phyloP scores from a whole-genome alignment of 768 basidiomycete species.

The Macrolepiota dolichaula region DNA sequence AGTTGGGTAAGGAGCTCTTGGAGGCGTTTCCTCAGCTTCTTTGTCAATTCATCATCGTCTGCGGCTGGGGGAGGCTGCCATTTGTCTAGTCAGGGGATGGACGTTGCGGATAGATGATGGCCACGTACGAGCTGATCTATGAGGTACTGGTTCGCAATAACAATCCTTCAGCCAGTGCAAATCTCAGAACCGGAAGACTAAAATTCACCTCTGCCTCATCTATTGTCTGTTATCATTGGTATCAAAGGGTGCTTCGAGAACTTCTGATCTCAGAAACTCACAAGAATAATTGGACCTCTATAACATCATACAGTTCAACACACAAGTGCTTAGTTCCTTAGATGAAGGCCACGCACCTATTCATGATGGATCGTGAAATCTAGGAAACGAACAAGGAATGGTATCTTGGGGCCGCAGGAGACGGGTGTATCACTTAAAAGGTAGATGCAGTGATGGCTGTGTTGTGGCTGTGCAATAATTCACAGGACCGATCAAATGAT shows the following conservation, averaged over 20 bases:
- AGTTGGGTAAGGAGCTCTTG: conserved; percentile 31
- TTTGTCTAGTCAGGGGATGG: background rate
- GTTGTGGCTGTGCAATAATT: background rate
- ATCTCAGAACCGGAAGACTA: background rate
- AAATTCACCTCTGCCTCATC: conserved; percentile 25
- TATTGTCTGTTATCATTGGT: conserved; percentile 18
- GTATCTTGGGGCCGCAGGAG: background rate
- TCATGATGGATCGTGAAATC: background rate
- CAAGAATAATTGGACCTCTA: conserved; percentile 22
- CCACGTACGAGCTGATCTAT: conserved; percentile 33
- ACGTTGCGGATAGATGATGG: too few relatives aligned
- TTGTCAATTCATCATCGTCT: conserved; percentile 34
- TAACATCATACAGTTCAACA: background rate
- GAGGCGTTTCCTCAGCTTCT: conserved; percentile 32
- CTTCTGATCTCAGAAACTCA: conserved; percentile 6
- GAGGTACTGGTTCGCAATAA: conserved; percentile 24
- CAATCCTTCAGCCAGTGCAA: background rate
- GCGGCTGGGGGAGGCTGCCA: conserved; percentile 31
- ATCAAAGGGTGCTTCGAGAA: background rate
- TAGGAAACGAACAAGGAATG: background rate
- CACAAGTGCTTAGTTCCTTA: background rate
- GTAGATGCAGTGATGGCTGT: background rate
- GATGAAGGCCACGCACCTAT: background rate
- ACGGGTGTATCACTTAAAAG: background rate
- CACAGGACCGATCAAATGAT: background rate